Conservation (phyloP, 495 filamentous ascomycete genomes). For the Aspergillus hancockii region DNA sequence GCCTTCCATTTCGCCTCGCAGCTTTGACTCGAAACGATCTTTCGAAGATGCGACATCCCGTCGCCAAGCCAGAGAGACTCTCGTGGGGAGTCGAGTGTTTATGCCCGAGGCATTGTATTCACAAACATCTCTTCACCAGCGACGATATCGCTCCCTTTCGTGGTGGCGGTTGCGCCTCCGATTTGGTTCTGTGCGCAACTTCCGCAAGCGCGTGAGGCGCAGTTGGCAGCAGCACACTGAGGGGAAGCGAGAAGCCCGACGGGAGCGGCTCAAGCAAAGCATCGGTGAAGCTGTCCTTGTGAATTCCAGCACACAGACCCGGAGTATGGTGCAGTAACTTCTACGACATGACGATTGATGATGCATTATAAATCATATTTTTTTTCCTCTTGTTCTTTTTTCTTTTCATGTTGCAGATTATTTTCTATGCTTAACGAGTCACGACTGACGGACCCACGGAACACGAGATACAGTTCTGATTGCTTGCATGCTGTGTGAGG, state of each 20-base stretch:
- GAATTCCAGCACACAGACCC: constrained; percentile 31
- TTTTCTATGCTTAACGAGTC: constrained; percentile 24
- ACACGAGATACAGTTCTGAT: constrained; percentile 24
- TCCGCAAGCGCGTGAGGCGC: constrained; percentile 55
- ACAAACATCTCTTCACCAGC: constrained; percentile 34
- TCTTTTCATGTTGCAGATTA: constrained; percentile 2
- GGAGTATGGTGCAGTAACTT: constrained; percentile 8
- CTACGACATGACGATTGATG: constrained; percentile 6
- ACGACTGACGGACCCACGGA: constrained; percentile 20
- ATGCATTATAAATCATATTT: constrained; percentile 24
- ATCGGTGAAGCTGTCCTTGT: constrained; percentile 54
- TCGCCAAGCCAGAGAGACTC: constrained; percentile 28
- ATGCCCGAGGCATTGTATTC: constrained; percentile 30
- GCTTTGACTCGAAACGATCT: constrained; percentile 36
- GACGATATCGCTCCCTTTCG: constrained; percentile 46
- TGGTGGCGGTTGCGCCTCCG: constrained; percentile 51
- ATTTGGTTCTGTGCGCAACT: constrained; percentile 52
- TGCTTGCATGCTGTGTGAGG: constrained; percentile 1
- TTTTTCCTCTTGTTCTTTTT: constrained; percentile 12
- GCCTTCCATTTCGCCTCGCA: constrained; percentile 39
- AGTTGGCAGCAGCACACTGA: constrained; percentile 60
- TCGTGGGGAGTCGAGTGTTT: constrained; percentile 34
- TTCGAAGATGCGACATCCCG: constrained; percentile 22
- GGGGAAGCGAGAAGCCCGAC: constrained; percentile 58
- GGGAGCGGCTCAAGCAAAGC: constrained; percentile 64